Conservation (phyloP, 768 basidiomycete species). For the Coprinopsis strossmayeri region DNA sequence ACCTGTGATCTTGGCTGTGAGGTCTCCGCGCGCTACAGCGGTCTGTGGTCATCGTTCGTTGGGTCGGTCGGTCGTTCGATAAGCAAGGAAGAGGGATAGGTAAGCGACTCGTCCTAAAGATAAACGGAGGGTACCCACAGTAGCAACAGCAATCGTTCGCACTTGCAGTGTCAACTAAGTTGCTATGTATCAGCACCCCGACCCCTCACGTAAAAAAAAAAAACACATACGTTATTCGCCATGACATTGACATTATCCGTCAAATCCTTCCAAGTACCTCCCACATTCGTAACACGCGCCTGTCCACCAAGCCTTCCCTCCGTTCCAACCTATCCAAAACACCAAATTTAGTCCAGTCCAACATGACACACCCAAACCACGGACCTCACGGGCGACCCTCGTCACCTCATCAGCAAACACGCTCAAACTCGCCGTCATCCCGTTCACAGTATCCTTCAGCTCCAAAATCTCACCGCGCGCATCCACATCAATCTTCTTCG, state of each 20-base stretch:
- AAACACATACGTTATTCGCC: conserved; percentile 73
- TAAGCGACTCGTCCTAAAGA: no score
- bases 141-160: conserved; percentile 87
- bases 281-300: conserved; percentile 88
- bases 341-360: conserved; percentile 77
- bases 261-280: conserved; percentile 96
- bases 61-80: no score
- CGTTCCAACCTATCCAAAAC: conserved; percentile 93
- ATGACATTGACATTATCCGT: conserved; percentile 96
- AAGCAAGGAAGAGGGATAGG: no score
- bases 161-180: conserved; percentile 84
- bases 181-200: not conserved
- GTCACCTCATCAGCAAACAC: conserved; percentile 78
- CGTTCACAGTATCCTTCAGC: conserved; percentile 89
- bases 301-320: conserved; percentile 94
- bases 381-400: conserved; percentile 91
- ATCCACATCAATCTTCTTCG: conserved; percentile 88
- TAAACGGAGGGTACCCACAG: no score
- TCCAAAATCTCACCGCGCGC: conserved; percentile 90
- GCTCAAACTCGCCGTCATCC: conserved; percentile 86
- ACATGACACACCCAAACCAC: conserved; percentile 89
- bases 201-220: not conserved
- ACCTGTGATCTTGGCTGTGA: conserved; percentile 89
- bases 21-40: conserved; percentile 89
- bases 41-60: no score